A percentile compares a stretch with the other conserved stretches of the same genome.
Evolutionary conservation across 306 rosid genomes (phyloP).

Genomic region (Cucurbita maxima): DNA sequence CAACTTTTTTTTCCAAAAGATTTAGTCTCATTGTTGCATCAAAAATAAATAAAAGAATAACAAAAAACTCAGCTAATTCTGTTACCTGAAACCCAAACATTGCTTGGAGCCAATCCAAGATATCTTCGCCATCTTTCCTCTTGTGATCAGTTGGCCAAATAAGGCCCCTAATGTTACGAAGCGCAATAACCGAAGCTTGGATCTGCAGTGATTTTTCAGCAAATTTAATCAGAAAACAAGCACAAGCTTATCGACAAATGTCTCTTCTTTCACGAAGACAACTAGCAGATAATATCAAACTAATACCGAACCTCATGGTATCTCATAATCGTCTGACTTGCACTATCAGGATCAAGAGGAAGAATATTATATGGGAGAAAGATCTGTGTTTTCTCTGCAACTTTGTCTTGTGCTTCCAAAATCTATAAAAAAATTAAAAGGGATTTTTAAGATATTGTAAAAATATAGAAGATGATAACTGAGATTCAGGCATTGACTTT

Average conservation of each 20-base stretch:
- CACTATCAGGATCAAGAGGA: constrained; percentile 98
- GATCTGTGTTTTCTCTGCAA: constrained; percentile 89
- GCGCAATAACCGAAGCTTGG: constrained; percentile 85
- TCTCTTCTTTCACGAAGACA: not conserved
- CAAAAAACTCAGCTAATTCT: not conserved
- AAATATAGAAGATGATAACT: constrained; percentile 1
- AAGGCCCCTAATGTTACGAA: constrained; percentile 91
- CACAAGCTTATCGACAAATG: too few relatives aligned
- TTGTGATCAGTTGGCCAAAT: constrained; percentile 81
- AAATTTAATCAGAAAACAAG: not conserved
- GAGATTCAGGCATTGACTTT: not conserved
- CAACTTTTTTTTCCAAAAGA: too few relatives aligned
- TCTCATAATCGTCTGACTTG: constrained; percentile 85
- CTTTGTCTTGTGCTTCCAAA: constrained; percentile 89
- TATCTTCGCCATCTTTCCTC: constrained; percentile 76
- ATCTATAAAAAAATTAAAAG: constrained; percentile 27
- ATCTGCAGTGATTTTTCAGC: constrained; percentile 32
- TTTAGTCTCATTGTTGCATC: too few relatives aligned
- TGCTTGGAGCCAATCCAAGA: constrained; percentile 89
- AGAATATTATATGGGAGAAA: constrained; percentile 89
- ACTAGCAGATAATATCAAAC: not conserved
- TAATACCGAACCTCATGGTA: constrained; percentile 62
- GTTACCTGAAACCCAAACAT: constrained; percentile 98
- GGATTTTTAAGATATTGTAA: not conserved
- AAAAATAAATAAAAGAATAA: not conserved